Conservation (phyloP, 352 stramenopile genomes). For the Pythium diclinum region DNA sequence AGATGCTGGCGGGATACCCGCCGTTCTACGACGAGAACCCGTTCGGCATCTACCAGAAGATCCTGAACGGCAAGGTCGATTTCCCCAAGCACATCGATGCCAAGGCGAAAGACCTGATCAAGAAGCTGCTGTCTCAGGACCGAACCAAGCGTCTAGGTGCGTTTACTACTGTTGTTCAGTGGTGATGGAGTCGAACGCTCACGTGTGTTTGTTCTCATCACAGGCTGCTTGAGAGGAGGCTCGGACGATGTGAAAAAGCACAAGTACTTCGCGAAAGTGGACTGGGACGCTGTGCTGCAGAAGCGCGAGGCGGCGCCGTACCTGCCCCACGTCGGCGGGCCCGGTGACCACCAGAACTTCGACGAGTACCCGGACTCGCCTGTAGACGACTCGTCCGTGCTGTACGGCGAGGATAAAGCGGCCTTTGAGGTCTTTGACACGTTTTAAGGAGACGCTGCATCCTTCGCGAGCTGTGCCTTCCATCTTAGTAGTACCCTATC, state of each 20-base stretch:
- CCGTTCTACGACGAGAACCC: slow-evolving; percentile 71
- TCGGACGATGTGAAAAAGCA: slow-evolving; percentile 90
- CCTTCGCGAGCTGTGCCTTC: neutral
- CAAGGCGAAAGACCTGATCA: slow-evolving; percentile 90
- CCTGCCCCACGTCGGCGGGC: slow-evolving; percentile 75
- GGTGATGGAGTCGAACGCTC: neutral
- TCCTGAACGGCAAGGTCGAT: slow-evolving; percentile 88
- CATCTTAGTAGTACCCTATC: slow-evolving; percentile 2
- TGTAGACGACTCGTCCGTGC: slow-evolving; percentile 75
- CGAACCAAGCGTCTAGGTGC: slow-evolving; percentile 85
- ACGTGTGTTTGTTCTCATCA: neutral
- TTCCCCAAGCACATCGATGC: slow-evolving; percentile 88
- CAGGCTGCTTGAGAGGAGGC: slow-evolving; percentile 89
- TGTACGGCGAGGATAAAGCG: slow-evolving; percentile 82
- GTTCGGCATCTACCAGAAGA: slow-evolving; percentile 93
- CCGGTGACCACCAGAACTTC: slow-evolving; percentile 91
- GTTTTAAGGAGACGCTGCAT: slow-evolving; percentile 50
- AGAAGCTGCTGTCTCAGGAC: slow-evolving; percentile 89
- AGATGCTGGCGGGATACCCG: slow-evolving; percentile 72
- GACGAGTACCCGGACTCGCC: slow-evolving; percentile 92
- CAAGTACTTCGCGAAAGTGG: slow-evolving; percentile 89
- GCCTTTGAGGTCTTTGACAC: slow-evolving; percentile 85
- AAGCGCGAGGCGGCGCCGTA: slow-evolving; percentile 78
- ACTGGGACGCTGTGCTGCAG: slow-evolving; percentile 82
- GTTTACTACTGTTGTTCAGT: slow-evolving; percentile 16